Base-by-base conservation (phyloP, 352 stramenopile genomes). In the Hyaloperonospora arabidopsidis region DNA sequence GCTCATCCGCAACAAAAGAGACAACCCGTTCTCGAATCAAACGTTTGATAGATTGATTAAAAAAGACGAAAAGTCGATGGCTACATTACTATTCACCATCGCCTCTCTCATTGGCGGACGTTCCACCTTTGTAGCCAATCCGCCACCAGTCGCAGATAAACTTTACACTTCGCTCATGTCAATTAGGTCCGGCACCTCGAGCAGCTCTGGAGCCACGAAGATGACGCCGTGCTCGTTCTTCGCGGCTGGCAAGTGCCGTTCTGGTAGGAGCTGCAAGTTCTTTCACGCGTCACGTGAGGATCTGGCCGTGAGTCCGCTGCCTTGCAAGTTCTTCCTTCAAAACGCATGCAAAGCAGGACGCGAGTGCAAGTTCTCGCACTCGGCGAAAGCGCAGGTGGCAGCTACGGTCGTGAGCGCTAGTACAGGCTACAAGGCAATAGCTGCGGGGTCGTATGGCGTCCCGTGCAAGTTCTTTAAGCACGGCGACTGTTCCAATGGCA, bases 251-350 rank as follows among this genome's bases (percentile, higher is more conserved):
- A 87, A 86, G 60, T 89, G 79, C 65, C 72, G 76, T 57, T 76
- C 86, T 34, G 79, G 79, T 40, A 69, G 51, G n/a, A 54, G 39
- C 49, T 89, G 79, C 66, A 76, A 69, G 49, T 89, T 88, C 63
- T 84, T 66, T 22, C 79, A 89, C 62, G 72, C 63, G 12, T 22
- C 55, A 40, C 64, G 62, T 17, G 61, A 78, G 44, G 65, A 79
- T 17, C 50, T 68, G 32, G 58, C 72, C 0, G 54, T 72, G 18
- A 73, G 62, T 46, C 59, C 74, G 40, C 45, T 73, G 47, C 63
- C 76, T 40, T 90, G 78, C 66, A 89, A 80, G 52, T 90, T 87
- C 56, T 89, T 81, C 52, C 58, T 88, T 17, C 70, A 85, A 47
- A 76, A 76, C 41, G 51, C 71, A 36, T 90, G 79, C 61, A 84